Conservation (phyloP, 2,329 filamentous ascomycete species). For the Phoma sp. region DNA sequence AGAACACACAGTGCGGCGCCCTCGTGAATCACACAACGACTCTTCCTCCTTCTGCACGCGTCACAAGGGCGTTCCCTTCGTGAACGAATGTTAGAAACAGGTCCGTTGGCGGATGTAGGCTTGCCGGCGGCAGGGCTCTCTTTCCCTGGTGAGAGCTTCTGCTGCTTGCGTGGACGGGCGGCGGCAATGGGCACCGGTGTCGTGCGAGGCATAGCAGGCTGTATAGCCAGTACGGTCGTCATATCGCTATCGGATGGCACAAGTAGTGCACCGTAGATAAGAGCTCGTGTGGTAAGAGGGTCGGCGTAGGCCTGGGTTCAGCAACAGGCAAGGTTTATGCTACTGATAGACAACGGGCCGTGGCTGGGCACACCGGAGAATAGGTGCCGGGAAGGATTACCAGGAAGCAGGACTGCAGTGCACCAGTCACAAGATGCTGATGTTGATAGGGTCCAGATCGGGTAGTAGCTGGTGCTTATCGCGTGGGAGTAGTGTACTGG, state of each 20-base stretch:
- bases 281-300: constrained; percentile 28
- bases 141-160: constrained; percentile 50
- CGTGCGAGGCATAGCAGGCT: constrained; percentile 53
- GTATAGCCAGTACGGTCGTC: constrained; percentile 57
- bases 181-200: constrained; percentile 54
- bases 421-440: constrained; percentile 40
- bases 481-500: constrained; percentile 42
- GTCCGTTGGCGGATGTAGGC: constrained; percentile 41
- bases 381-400: constrained; percentile 21
- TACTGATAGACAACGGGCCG: constrained; percentile 37
- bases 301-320: constrained; percentile 26
- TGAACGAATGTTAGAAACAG: constrained; percentile 48
- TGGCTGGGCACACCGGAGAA: constrained; percentile 35
- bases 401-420: constrained; percentile 23
- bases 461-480: constrained; percentile 44
- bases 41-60: constrained; percentile 74
- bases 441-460: constrained; percentile 35
- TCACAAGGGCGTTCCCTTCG: constrained; percentile 59
- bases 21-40: constrained; percentile 79
- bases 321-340: constrained; percentile 29
- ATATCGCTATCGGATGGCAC: constrained; percentile 44
- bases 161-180: constrained; percentile 51
- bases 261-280: constrained; percentile 37
- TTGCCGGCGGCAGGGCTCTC: constrained; percentile 51
- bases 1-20: constrained; percentile 74